Base-by-base conservation (phyloP, 1,139 yeast genomes). In the Trichomonascaceae sp. region DNA sequence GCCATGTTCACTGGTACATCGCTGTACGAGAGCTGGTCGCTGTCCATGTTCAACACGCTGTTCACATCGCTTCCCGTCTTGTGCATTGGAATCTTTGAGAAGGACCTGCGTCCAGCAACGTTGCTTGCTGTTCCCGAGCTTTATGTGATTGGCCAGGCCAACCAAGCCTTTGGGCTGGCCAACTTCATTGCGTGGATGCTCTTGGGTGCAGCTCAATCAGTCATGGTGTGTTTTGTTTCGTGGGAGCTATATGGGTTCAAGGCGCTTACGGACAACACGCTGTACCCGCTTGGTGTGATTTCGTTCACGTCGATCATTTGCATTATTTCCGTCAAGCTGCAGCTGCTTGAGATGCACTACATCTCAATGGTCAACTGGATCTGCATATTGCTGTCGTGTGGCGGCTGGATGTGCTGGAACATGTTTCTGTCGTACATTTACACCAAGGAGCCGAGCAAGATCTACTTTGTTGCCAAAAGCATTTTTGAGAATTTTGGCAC, bases 11-110 rank as follows among this genome's bases (percentile, higher is more conserved):
- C 97, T 0, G 98, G 98, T 2, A 76, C 95, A 0, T 84, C 96
- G 0, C 59, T 87, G 47, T 89, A 84, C 54, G 98, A 92, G 53
- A 77, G 87, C 34, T 87, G 97, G 96, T 87, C 97, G 1, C 65
- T 89, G 42, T 81, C 97, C 1, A 85, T 92, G 96, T 92, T 81
- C 60, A 92, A 89, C 54, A 89, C 98, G 0, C 65, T 92, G 43
- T 92, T 92, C 59, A 89, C 98, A 0, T 82, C 96, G 0, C 63
- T 92, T 34, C 89, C 96, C 0, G 98, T 89, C 2, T 54, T 89
- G 31, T 81, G 93, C 48, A 65, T 92, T 35, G 99, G 99, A n/a
- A 81, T 87, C 73, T 79, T 89, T 58, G 96, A 89, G 48, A 79
- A 78, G 51, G 99, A 92, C 51, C 64, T 92, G 52, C 69, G 75